A percentile compares a stretch with the other conserved stretches of the same genome.
Evolutionary conservation across 1,139 yeast species (phyloP).

Genomic region (Saccharomyces hybrid): DNA sequence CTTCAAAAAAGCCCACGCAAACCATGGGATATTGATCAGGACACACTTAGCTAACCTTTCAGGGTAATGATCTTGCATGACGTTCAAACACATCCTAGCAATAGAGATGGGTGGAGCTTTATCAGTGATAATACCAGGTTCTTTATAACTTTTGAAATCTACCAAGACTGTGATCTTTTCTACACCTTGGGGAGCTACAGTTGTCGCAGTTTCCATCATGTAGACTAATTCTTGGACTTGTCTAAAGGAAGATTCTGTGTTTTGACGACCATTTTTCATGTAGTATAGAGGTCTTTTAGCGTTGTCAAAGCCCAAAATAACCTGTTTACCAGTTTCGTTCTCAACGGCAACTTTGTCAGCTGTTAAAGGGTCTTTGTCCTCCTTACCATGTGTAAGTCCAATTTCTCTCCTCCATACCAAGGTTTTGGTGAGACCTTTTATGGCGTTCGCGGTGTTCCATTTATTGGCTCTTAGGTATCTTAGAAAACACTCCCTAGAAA

Average conservation of each 20-base stretch:
- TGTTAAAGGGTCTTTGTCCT: slow-evolving; percentile 39
- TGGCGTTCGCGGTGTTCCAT: slow-evolving; percentile 70
- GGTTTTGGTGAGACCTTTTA: slow-evolving; percentile 63
- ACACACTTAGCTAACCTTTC: slow-evolving; percentile 84
- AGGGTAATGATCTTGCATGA: slow-evolving; percentile 87
- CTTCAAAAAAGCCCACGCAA: slow-evolving; percentile 80
- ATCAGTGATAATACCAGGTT: slow-evolving; percentile 31
- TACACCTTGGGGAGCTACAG: slow-evolving; percentile 91
- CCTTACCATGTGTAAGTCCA: slow-evolving; percentile 58
- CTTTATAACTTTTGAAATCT: slow-evolving; percentile 72
- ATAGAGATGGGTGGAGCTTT: slow-evolving; percentile 33
- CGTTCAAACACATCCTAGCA: slow-evolving; percentile 76
- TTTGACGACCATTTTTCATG: slow-evolving; percentile 86
- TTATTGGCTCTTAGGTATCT: slow-evolving; percentile 85
- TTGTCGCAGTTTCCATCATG: slow-evolving; percentile 82
- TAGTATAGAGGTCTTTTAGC: slow-evolving; percentile 82
- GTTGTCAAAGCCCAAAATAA: slow-evolving; percentile 79
- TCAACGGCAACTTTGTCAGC: slow-evolving; percentile 60
- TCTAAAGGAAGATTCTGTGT: slow-evolving; percentile 73
- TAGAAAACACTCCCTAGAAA: slow-evolving; percentile 79
- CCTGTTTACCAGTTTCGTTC: slow-evolving; percentile 81
- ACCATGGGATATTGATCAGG: slow-evolving; percentile 80
- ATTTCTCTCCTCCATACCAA: slow-evolving; percentile 86
- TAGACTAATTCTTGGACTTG: slow-evolving; percentile 90
- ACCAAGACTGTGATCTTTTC: slow-evolving; percentile 82